Conservation (phyloP, 1,139 yeast species). For the Yarrowia galli region DNA sequence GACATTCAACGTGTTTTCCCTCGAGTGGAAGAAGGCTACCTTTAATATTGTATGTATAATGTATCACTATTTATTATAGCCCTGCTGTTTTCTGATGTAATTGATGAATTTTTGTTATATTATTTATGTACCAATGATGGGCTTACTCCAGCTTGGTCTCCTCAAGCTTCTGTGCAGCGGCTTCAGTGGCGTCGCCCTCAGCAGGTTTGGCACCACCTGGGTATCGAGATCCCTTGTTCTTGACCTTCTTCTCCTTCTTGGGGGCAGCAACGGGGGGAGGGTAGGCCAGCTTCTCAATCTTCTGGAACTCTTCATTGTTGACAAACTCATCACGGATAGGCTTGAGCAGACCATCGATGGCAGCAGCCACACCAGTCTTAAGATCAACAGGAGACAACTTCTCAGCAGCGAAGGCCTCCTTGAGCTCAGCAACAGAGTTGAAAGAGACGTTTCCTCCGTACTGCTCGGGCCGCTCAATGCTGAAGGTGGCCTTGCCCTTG, state of each 20-base stretch:
- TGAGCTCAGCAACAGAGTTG: constrained; percentile 70
- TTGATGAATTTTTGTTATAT: not conserved
- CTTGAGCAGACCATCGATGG: constrained; percentile 76
- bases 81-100: not conserved
- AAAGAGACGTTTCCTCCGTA: constrained; percentile 92
- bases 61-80: constrained; percentile 1
- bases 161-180: constrained; percentile 51
- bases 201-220: constrained; percentile 63
- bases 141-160: constrained; percentile 45
- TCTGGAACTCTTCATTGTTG: constrained; percentile 72
- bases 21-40: constrained; percentile 13
- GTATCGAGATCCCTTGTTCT: constrained; percentile 82
- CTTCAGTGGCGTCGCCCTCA: constrained; percentile 44
- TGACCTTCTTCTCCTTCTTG: constrained; percentile 71
- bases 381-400: constrained; percentile 91
- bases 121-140: not conserved
- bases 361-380: constrained; percentile 88
- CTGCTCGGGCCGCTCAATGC: constrained; percentile 90
- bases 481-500: constrained; percentile 63
- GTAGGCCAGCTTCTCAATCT: constrained; percentile 79
- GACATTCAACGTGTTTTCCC: constrained; percentile 34
- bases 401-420: constrained; percentile 72
- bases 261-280: constrained; percentile 69
- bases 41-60: constrained; percentile 5
- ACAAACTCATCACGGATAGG: constrained; percentile 81